phyloP scores from a whole-genome alignment of 2,329 filamentous ascomycete species.

The Penicillium sp. region DNA sequence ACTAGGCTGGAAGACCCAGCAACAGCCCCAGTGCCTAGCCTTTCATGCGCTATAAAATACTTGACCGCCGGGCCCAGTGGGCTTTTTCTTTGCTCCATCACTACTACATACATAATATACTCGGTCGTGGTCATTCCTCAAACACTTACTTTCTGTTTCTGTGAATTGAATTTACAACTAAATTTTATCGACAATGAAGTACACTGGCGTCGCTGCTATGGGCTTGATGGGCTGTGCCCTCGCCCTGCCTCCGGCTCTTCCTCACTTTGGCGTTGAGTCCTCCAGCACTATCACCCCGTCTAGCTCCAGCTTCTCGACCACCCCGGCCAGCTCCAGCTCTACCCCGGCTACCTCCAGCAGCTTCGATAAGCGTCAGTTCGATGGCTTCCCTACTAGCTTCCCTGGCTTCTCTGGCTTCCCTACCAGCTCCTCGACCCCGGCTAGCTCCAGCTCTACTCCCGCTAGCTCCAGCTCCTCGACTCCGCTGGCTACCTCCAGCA shows the following conservation, averaged over 20 bases:
- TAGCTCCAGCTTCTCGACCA: background rate
- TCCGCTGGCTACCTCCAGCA: background rate
- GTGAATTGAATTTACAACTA: background rate
- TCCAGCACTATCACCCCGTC: conserved; percentile 2
- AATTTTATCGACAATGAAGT: conserved; percentile 16
- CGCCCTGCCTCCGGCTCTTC: conserved; percentile 14
- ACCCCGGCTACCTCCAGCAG: too few species aligned
- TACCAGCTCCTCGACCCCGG: background rate
- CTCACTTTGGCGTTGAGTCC: background rate
- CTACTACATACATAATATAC: background rate
- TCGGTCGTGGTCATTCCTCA: background rate
- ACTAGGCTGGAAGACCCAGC: conserved; percentile 5
- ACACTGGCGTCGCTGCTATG: conserved; percentile 14
- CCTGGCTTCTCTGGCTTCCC: background rate
- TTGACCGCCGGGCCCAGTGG: background rate
- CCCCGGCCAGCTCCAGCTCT: background rate
- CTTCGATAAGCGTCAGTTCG: conserved; percentile 8
- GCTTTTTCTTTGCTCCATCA: background rate
- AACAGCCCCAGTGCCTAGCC: background rate
- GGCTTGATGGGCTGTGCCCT: conserved; percentile 24
- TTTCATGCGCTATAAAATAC: conserved; percentile 13
- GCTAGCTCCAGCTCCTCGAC: conserved; percentile 1
- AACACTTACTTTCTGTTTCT: background rate
- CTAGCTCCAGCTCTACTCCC: background rate
- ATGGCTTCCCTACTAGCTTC: background rate